Evolutionary conservation across 2,329 filamentous ascomycete species (phyloP), one percentile per base, ranked within the genome.

Genomic region (Fulvia fulva): DNA sequence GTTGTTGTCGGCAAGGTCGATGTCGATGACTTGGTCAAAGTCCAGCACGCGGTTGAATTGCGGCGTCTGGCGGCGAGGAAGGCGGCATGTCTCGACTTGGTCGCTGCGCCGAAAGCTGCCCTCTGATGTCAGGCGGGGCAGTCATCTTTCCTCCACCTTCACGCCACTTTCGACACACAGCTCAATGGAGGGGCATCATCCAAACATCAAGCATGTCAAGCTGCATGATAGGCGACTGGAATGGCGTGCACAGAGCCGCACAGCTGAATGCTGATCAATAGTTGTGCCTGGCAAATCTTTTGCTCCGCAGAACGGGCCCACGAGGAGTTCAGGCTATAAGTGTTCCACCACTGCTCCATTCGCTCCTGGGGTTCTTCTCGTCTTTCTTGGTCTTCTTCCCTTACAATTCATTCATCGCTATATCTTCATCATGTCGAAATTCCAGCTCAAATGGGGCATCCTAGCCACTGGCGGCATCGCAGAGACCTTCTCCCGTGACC

Each of bases 401-500:
- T 41, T 19, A n/a, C 37, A 41, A n/a, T 41, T 7, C 37, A 41
- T 19, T 5, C 9, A 19, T 41, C 37, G 14, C 4, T 41, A 3
- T n/a, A 7, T 41, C 8, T n/a, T 41, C 37, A 59, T 16, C 32
- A 72, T 72, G 70, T 69, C 67, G 44, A 71, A 70, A 46, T 72
- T 68, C 60, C 66, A 70, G 51, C 62, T 72, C 55, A 71, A 70
- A 65, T 72, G 70, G 70, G 70, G 78, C 52, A 80, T 80, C 60
- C 73, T 80, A 25, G 78, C 77, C 9, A 80, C 78, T 2, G 78
- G 78, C 61, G 77, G 74, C 58, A 80, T 80, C 57, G 78, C 78
- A 45, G 65, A 75, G 60, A 77, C 76, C 55, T 80, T 94, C 77
- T 83, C 86, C 68, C 87, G 87, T 74, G 91, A 96, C 71, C 83